Evolutionary conservation across 2,329 filamentous ascomycete genomes (phyloP), one percentile per base, ranked within the genome.

Genomic region (Zymoseptoria tritici): DNA sequence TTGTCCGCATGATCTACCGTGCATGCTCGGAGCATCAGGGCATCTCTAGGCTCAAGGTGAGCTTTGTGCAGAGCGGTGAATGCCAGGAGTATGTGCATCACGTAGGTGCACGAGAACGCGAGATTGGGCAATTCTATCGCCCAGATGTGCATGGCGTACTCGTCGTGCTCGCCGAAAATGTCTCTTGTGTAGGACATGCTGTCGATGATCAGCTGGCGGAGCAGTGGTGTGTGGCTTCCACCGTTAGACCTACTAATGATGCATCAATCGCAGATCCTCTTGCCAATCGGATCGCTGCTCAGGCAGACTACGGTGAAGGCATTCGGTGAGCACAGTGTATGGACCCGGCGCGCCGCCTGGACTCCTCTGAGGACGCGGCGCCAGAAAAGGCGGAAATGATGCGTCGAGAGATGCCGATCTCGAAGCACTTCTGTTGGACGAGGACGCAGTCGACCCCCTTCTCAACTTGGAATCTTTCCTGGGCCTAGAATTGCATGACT

Each of bases 1-100:
- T 68, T 64, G 52, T 71, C 69, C 3, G 72, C 63, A 56, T 72
- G 71, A 46, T 71, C 65, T 0, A 71, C 66, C 9, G 68, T 67
- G 19, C 63, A 61, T n/a, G 66, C 66, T 16, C 66, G 66, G 26
- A 70, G 61, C 54, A 61, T 60, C n/a, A 54, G 51, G 8, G 63
- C 67, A 16, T 60, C 55, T 19, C 65, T 61, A 4, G 67, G 68
- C 52, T 67, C 64, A 22, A 66, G 51, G 31, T 64, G 58, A 19
- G 69, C 69, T 57, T 70, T 67, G 49, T 71, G 69, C 50, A 72
- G 59, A 5, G 70, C 70, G 2, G 64, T 59, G 58, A 71, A 67
- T 2, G 66, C 70, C 5, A 72, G 65, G n/a, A 72, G 54, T 21
- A 60, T 67, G 54, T 72, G 67, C 67, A 72, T 66, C 20, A 68